Base-by-base conservation (phyloP, 2,329 filamentous ascomycete species). In the Beauveria brongniartii region DNA sequence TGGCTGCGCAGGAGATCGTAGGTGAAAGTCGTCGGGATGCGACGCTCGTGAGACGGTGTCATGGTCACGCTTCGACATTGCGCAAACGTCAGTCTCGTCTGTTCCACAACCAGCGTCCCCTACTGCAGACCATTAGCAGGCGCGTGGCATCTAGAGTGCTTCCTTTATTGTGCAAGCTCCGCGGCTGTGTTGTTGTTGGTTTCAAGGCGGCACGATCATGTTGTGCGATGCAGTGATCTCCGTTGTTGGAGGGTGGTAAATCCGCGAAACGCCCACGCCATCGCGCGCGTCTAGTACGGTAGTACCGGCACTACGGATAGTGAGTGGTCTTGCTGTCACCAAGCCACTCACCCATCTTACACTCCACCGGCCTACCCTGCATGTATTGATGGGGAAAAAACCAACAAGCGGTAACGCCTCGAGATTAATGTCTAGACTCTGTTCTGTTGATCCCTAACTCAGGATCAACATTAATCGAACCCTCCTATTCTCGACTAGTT, bases 51-150 rank as follows among this genome's bases (percentile, higher is more conserved):
- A 41, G 22, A 7, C 43, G 22, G 41, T 22, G 51, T 55, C 43
- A 43, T 50, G 44, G 41, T 61, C 51, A 54, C 43, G 44, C 43
- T 34, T 48, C 34, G 58, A 61, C 58, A 61, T 61, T 43, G 51
- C 51, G 58, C 51, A 43, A 40, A 41, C 18, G 51, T 34, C n/a
- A 34, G 20, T 41, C 26, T 20, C 30, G 58, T 55, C 50, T 34
- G 58, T 41, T 55, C 46, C 58, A 34, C 58, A 61, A 26, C 55
- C 8, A 61, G 30, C 58, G 26, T 61, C 58, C 43, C 51, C 58
- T 55, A 41, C 16, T 20, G 51, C 44, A 22, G 30, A 18, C n/a
- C 30, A 24, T 40, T 43, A 41, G 50, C 40, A 12, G 30, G 43
- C 43, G 58, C 58, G 55, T 61, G 30, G 34, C 58, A 55, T 28